Conservation (phyloP, 2,329 filamentous ascomycete genomes). For the Aspergillus fumigatiaffinis region DNA sequence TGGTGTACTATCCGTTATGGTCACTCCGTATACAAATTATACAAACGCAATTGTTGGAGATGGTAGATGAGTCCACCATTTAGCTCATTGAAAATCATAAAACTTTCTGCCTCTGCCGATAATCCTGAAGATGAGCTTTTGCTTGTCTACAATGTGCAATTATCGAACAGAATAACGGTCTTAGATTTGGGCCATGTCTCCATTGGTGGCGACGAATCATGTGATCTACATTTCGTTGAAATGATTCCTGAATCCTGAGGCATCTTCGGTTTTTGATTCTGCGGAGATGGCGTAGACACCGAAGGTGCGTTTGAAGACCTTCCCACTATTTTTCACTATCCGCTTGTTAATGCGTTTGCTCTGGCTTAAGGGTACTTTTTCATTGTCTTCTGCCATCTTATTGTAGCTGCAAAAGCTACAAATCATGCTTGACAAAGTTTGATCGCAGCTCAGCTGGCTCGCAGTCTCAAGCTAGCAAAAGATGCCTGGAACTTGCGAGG, state of each 20-base stretch:
- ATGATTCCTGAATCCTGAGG: neutral
- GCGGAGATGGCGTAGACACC: neutral
- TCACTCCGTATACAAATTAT: neutral
- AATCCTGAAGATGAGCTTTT: neutral
- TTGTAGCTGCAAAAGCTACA: conserved; percentile 4
- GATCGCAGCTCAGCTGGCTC: conserved; percentile 10
- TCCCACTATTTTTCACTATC: neutral
- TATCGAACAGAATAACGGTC: neutral
- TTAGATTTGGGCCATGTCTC: neutral
- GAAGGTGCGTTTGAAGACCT: neutral
- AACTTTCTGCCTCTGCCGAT: no score
- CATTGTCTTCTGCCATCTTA: neutral
- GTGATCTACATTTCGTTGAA: neutral
- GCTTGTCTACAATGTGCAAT: neutral
- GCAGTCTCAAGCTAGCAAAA: conserved; percentile 10
- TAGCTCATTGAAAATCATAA: no score
- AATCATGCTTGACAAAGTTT: conserved; percentile 15
- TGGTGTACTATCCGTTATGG: neutral
- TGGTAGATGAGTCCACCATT: no score
- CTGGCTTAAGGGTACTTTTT: neutral
- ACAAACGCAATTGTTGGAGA: neutral
- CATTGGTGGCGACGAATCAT: neutral
- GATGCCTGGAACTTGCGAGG: conserved; percentile 34
- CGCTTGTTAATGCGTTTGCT: neutral
- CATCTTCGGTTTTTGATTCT: neutral